Conservation (phyloP, 2,329 filamentous ascomycete genomes). For the Colletotrichum horii region DNA sequence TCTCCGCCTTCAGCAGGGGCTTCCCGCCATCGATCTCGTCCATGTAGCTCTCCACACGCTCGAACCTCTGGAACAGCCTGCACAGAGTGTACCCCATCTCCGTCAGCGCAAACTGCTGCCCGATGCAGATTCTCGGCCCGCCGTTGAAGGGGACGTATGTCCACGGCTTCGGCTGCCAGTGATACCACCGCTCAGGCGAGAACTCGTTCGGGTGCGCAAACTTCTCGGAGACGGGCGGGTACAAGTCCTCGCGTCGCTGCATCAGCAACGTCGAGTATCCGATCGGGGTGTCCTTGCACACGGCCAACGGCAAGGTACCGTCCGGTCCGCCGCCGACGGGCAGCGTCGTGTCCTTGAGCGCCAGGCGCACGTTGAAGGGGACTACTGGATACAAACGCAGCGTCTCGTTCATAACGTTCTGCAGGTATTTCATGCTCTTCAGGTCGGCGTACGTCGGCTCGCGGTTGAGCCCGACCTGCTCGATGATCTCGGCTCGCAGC, state of each 20-base stretch:
- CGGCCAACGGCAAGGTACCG: conserved; percentile 64
- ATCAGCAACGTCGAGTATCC: conserved; percentile 73
- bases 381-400: conserved; percentile 80
- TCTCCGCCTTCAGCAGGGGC: conserved; percentile 61
- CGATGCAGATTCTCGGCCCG: conserved; percentile 76
- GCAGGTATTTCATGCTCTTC: conserved; percentile 86
- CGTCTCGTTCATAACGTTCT: conserved; percentile 76
- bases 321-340: conserved; percentile 73
- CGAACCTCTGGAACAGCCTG: conserved; percentile 75
- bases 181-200: conserved; percentile 70
- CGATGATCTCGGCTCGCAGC: conserved; percentile 75
- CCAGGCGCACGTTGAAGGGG: conserved; percentile 78
- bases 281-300: conserved; percentile 70
- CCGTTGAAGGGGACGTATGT: conserved; percentile 79
- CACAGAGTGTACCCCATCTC: conserved; percentile 78
- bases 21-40: conserved; percentile 56
- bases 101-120: conserved; percentile 82
- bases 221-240: conserved; percentile 53
- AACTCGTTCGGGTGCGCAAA: conserved; percentile 57
- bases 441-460: conserved; percentile 78
- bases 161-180: conserved; percentile 70
- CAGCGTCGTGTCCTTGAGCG: conserved; percentile 75
- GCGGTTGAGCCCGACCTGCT: conserved; percentile 66
- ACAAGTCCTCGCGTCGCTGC: conserved; percentile 72
- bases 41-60: conserved; percentile 65